These are phyloP conservation scores for Pichia insulana DNA, from an alignment of 805 yeast species.

Conservation along the genomic window DNA sequence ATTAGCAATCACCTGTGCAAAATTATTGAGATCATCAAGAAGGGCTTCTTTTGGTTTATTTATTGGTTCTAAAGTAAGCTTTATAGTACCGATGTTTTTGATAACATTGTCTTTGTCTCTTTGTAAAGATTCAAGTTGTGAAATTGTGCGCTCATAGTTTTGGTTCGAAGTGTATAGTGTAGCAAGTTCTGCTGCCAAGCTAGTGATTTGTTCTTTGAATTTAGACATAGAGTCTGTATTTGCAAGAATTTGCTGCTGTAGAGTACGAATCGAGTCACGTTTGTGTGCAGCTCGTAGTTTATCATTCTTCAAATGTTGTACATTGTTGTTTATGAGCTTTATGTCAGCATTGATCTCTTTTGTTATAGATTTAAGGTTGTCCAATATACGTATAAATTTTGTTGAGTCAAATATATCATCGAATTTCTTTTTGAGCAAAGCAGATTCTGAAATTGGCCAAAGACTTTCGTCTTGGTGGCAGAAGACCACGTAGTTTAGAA, in stretches of 20 bases:
- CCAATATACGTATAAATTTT: slow-evolving; percentile 85
- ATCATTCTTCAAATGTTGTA: slow-evolving; percentile 66
- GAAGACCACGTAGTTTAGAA: slow-evolving; percentile 85
- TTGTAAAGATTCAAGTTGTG: slow-evolving; percentile 49
- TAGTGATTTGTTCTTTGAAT: slow-evolving; percentile 42
- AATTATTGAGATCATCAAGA: slow-evolving; percentile 32
- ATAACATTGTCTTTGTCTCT: slow-evolving; percentile 37
- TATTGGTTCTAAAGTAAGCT: slow-evolving; percentile 37
- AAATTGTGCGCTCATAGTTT: slow-evolving; percentile 65
- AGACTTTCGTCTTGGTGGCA: slow-evolving; percentile 96
- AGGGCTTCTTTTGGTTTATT: slow-evolving; percentile 37
- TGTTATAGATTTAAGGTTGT: slow-evolving; percentile 61
- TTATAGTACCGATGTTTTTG: slow-evolving; percentile 46
- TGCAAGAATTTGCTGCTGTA: slow-evolving; percentile 35
- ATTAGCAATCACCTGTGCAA: slow-evolving; percentile 23
- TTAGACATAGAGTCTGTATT: slow-evolving; percentile 41
- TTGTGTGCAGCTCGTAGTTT: slow-evolving; percentile 61
- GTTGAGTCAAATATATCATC: slow-evolving; percentile 96
- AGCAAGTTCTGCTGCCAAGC: slow-evolving; percentile 51
- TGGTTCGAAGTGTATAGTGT: slow-evolving; percentile 66
- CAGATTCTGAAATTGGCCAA: slow-evolving; percentile 95
- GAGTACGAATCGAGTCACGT: slow-evolving; percentile 35
- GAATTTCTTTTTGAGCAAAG: slow-evolving; percentile 79
- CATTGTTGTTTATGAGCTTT: slow-evolving; percentile 68
- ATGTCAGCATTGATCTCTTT: slow-evolving; percentile 74